phyloP scores from a whole-genome alignment of 208 protist genomes.

The Leishmania martiniquensis region DNA sequence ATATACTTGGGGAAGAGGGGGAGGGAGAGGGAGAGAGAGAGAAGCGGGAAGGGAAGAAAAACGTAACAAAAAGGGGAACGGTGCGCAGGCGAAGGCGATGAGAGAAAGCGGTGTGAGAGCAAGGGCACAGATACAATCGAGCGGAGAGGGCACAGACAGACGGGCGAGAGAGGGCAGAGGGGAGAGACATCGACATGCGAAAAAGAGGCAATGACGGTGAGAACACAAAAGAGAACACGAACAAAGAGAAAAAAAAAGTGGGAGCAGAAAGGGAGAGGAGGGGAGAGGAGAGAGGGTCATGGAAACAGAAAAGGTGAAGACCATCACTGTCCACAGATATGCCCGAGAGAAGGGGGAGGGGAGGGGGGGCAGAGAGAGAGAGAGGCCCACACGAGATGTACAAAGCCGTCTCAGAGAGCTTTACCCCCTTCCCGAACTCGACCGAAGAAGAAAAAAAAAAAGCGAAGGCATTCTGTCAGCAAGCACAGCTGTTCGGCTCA shows the following conservation, averaged over 20 bases:
- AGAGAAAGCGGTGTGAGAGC: neutral
- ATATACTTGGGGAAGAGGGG: neutral
- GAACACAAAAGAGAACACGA: neutral
- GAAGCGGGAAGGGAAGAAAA: neutral
- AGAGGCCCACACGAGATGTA: too few species aligned
- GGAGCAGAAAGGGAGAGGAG: neutral
- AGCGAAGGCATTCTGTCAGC: too few species aligned
- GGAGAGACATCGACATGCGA: neutral
- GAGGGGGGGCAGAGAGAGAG: too few species aligned
- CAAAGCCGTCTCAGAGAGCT: too few species aligned
- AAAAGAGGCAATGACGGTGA: neutral
- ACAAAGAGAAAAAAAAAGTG: neutral
- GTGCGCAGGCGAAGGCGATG: neutral
- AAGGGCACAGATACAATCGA: neutral
- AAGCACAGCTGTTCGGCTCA: too few species aligned
- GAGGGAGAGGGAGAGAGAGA: conserved; percentile 1
- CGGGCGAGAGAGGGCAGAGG: neutral
- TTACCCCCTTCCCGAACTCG: too few species aligned
- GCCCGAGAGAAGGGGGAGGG: too few species aligned
- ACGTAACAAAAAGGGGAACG: neutral
- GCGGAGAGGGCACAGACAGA: too few species aligned
- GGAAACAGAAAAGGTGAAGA: neutral
- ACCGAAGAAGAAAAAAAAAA: too few species aligned
- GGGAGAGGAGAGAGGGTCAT: neutral
- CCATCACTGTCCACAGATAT: neutral